Percentiles rank a stretch among this genome's conserved stretches.
Conservation (phyloP, 225 moss, liverwort and hornwort genomes). For the Marchantia polymorpha region DNA sequence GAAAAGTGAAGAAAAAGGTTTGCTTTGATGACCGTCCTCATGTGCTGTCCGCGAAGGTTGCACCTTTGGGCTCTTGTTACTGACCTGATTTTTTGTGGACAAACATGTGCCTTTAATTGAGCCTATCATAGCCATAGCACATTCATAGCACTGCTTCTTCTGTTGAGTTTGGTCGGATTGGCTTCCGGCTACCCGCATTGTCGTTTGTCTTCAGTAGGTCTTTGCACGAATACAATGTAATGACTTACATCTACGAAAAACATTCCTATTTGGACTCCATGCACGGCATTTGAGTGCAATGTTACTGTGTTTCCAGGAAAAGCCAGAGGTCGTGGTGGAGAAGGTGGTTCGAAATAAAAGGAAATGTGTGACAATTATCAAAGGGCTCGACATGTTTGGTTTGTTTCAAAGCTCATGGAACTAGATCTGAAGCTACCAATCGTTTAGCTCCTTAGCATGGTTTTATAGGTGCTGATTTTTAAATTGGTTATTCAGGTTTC, state of each 20-base stretch:
- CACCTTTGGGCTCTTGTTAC: conserved; percentile 24
- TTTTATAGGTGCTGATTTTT: neutral
- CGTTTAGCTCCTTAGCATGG: neutral
- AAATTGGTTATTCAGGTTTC: neutral
- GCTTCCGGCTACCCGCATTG: neutral
- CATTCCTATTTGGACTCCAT: too few relatives aligned
- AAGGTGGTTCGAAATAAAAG: conserved; percentile 98
- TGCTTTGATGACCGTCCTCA: conserved; percentile 41
- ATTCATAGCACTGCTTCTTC: neutral
- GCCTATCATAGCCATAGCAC: neutral
- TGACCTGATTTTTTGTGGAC: neutral
- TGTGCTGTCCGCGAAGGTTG: conserved; percentile 38
- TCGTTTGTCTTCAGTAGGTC: neutral
- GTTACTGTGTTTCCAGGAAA: too few relatives aligned
- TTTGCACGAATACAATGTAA: too few relatives aligned
- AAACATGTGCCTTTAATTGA: neutral
- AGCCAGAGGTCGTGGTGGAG: conserved; percentile 95
- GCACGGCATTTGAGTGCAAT: too few relatives aligned
- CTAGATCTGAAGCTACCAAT: neutral
- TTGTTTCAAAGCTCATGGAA: conserved; percentile 24
- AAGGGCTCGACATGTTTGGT: conserved; percentile 99
- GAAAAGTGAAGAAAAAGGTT: conserved; percentile 99
- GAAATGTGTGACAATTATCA: conserved; percentile 98
- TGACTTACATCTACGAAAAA: too few relatives aligned
- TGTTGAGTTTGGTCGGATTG: neutral